These are phyloP conservation scores for Eutrema japonicum DNA, from an alignment of 345 rosid species.

Conservation along the genomic window DNA sequence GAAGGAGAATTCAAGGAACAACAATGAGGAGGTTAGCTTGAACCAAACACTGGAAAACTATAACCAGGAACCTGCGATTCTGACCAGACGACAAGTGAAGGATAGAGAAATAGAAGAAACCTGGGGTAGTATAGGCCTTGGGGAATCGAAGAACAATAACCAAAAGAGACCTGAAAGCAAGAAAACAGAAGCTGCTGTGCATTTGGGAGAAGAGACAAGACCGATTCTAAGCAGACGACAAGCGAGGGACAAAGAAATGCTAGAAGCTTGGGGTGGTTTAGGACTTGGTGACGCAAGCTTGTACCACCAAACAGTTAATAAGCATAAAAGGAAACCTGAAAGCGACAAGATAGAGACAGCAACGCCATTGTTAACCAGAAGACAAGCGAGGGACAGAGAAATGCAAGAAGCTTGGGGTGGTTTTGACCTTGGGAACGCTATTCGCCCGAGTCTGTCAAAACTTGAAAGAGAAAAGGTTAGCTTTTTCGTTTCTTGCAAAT, in stretches of 20 bases:
- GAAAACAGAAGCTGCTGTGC: conserved; percentile 46
- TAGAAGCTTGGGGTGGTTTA: conserved; percentile 89
- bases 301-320: conserved; percentile 25
- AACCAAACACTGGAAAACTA: conserved; percentile 1
- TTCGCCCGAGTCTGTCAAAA: conserved; percentile 69
- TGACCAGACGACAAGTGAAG: conserved; percentile 54
- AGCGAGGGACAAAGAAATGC: conserved; percentile 78
- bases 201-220: conserved; percentile 43
- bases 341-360: conserved; percentile 54
- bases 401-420: conserved; percentile 94
- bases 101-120: conserved; percentile 80
- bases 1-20: conserved; percentile 40
- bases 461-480: conserved; percentile 88
- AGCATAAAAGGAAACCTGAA: conserved; percentile 55
- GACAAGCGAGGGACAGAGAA: conserved; percentile 77
- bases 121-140: conserved; percentile 89
- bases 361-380: conserved; percentile 40
- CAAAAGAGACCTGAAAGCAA: conserved; percentile 66
- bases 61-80: conserved; percentile 47
- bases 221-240: conserved; percentile 52
- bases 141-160: conserved; percentile 58
- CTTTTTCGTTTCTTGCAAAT: conserved; percentile 10
- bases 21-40: conserved; percentile 42
- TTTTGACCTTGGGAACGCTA: conserved; percentile 74
- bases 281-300: conserved; percentile 67